Base-by-base conservation (phyloP, 2,329 filamentous ascomycete genomes). In the Drechslerella stenobrocha region DNA sequence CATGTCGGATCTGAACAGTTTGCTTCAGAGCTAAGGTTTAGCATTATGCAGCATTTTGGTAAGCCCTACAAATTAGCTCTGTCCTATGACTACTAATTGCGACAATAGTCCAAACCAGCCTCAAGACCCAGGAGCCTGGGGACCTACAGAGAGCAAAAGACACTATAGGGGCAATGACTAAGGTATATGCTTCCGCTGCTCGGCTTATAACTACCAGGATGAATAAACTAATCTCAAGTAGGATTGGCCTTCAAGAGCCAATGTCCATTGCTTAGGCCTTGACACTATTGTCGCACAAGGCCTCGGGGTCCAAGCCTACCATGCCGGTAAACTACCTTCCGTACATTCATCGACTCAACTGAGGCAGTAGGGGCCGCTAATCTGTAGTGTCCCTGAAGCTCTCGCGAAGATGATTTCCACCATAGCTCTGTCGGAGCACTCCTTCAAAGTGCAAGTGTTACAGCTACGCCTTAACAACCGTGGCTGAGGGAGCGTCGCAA, bases 51-150 rank as follows among this genome's bases (percentile, higher is more conserved):
- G 72, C 79, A 79, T 13, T 77, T 84, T 59, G 82, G 72, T 71
- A 65, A 57, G 70, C 58, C 28, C 11, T 5, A 30, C 28, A 30
- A 5, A 30, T 30, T 30, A 11, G 28, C 28, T 30, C n/a, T 30
- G 28, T 11, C 28, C 5, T 5, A 30, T 30, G 28, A 30, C 28
- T 5, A 7, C 37, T 42, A 18, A 42, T 8, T 20, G 3, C 15
- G 18, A 9, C 9, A 18, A 80, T 87, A 22, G 77, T 87, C 0
- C 82, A 91, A 1, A 76, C 50, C 6, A 60, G 84, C 2, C 77
- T 92, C 4, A 78, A 93, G 65, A 84, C 83, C 61, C 79, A 95
- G 1, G 86, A 90, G 70, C 72, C 44, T 4, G 34, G 8, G 89
- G 8, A 77, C 90, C 0, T 81, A 80, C 9, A 78, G 77, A 24